These are phyloP conservation scores for Teunomyces barrocoloradensis DNA, from an alignment of 805 yeast species.

Conservation along the genomic window DNA sequence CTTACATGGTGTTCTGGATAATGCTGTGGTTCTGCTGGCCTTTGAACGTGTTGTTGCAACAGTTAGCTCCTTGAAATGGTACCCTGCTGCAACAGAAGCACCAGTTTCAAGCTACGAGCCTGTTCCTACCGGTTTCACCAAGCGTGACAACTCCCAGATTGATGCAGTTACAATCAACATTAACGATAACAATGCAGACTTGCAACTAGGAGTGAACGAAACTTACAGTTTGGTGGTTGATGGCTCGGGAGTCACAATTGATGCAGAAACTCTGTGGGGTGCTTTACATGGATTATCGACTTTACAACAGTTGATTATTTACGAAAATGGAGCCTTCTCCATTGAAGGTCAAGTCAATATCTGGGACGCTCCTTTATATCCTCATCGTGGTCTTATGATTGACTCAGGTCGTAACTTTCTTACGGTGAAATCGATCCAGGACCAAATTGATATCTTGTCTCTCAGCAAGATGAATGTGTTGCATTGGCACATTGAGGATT, in stretches of 20 bases:
- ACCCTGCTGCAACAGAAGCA: slow-evolving; percentile 30
- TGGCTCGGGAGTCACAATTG: slow-evolving; percentile 17
- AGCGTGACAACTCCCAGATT: background rate
- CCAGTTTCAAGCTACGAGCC: slow-evolving; percentile 19
- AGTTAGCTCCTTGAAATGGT: slow-evolving; percentile 27
- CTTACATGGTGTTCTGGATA: slow-evolving; percentile 5
- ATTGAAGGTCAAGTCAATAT: slow-evolving; percentile 35
- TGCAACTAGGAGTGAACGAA: slow-evolving; percentile 38
- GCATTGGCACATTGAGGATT: slow-evolving; percentile 41
- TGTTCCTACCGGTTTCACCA: slow-evolving; percentile 10
- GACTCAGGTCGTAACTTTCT: slow-evolving; percentile 40
- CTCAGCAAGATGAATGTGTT: slow-evolving; percentile 37
- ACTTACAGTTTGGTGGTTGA: slow-evolving; percentile 24
- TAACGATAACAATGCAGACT: slow-evolving; percentile 19
- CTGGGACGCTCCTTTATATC: slow-evolving; percentile 31
- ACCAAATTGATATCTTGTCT: slow-evolving; percentile 39
- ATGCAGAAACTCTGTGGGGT: slow-evolving; percentile 39
- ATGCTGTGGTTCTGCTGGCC: slow-evolving; percentile 19
- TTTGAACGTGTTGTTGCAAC: slow-evolving; percentile 20
- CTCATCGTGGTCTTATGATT: slow-evolving; percentile 39
- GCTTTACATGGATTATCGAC: slow-evolving; percentile 41
- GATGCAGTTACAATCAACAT: slow-evolving; percentile 11
- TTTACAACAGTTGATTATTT: slow-evolving; percentile 38
- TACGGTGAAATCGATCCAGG: slow-evolving; percentile 19
- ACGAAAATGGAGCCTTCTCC: slow-evolving; percentile 18